These are phyloP conservation scores for Ambrosia hybrid DNA, from an alignment of 140 eudicot genomes.

Conservation along the genomic window DNA sequence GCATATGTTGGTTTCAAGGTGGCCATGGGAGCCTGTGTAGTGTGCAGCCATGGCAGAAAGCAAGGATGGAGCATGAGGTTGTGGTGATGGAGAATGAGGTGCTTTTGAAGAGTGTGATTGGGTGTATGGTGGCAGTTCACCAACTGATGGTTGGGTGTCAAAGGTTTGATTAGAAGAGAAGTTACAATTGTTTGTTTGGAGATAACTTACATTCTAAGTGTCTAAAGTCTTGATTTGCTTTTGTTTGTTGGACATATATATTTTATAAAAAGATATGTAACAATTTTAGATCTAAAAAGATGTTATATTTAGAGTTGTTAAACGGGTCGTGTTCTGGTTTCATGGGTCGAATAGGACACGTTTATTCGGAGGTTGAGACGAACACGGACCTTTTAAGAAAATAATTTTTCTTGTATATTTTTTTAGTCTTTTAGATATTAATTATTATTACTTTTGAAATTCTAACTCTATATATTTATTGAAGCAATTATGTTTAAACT, in stretches of 20 bases:
- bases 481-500: too few species aligned
- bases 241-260: background rate
- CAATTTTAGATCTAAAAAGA: background rate
- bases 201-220: slow-evolving; percentile 37
- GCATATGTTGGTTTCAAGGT: slow-evolving; percentile 44
- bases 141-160: slow-evolving; percentile 79
- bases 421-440: too few species aligned
- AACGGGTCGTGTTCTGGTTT: too few species aligned
- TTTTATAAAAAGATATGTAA: background rate
- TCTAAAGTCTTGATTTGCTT: slow-evolving; percentile 16
- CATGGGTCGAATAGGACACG: too few species aligned
- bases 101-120: slow-evolving; percentile 28
- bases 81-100: slow-evolving; percentile 25
- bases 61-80: slow-evolving; percentile 21
- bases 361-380: too few species aligned
- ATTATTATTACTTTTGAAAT: too few species aligned
- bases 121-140: slow-evolving; percentile 35
- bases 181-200: slow-evolving; percentile 35
- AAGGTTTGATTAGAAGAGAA: slow-evolving; percentile 84
- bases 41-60: slow-evolving; percentile 65
- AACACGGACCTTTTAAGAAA: too few species aligned
- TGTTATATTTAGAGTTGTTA: too few species aligned
- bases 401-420: too few species aligned
- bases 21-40: slow-evolving; percentile 55
- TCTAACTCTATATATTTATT: too few species aligned